Base-by-base conservation (phyloP, 2,329 filamentous ascomycete species). In the Nemania sp. region DNA sequence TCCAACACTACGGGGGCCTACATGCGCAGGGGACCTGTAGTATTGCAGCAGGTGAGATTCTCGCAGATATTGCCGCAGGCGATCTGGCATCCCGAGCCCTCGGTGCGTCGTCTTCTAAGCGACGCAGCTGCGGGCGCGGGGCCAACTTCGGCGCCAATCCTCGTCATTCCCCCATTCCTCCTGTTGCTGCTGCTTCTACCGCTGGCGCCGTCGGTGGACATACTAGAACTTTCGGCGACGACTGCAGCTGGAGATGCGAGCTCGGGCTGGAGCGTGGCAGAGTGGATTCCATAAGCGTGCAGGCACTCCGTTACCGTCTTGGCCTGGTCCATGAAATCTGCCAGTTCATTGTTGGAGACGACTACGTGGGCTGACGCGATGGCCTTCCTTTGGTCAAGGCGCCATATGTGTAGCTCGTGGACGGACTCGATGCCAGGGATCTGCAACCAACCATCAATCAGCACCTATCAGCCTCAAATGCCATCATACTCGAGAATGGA, bases 361-460 rank as follows among this genome's bases (percentile, higher is more conserved):
- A 88, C 80, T 1, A 92, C 77, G 69, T 91, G 89, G 1, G 87
- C 89, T 0, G 87, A 87, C 7, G 90, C 90, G 48, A 92, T 80
- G 3, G 84, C 79, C 68, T 90, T 91, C 53, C 80, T 80, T 74
- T 93, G 88, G 69, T 89, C 86, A 2, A 92, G 79, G 2, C 86
- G 81, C 89, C 90, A 92, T 63, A 91, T 83, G 66, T 91, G 89
- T 15, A 92, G 78, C 67, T 92, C 88, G 65, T 91, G 88, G 13
- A 92, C 81, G 0, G 86, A 86, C 18, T 84, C 72, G 17, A 92
- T 81, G 0, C 88, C 89, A 0, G 85, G 81, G 37, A 91, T 86
- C 83, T 88, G 21, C n/a, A n/a, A n/a, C 17, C n/a, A 35, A 2
- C 40, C n/a, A n/a, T n/a, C n/a, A n/a, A 51, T 73, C 21, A 73